phyloP scores from a whole-genome alignment of 257 asterid genomes.

The Coffea eugenioides region DNA sequence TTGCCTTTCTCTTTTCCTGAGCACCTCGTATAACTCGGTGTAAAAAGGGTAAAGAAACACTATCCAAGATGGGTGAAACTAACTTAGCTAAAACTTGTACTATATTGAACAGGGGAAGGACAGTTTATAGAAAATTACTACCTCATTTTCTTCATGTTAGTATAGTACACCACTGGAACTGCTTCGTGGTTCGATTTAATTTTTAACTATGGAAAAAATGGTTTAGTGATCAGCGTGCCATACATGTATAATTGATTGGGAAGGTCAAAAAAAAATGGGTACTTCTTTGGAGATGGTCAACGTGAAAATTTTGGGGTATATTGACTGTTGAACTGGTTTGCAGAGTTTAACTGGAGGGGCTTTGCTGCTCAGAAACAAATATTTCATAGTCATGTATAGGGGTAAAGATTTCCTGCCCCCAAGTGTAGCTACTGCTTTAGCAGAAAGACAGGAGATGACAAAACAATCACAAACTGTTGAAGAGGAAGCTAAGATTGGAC shows the following conservation, averaged over 20 bases:
- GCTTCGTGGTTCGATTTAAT: background rate
- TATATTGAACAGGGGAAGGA: background rate
- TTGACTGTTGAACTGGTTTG: conserved; percentile 14
- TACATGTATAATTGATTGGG: background rate
- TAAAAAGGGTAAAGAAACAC: background rate
- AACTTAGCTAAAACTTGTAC: background rate
- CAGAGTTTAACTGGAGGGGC: conserved; percentile 91
- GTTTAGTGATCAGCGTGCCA: background rate
- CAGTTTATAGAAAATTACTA: background rate
- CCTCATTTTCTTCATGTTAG: background rate
- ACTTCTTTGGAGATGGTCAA: background rate
- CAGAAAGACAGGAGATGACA: conserved; percentile 80
- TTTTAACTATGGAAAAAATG: background rate
- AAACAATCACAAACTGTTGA: conserved; percentile 84
- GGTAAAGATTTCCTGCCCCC: conserved; percentile 98
- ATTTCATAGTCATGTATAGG: conserved; percentile 85
- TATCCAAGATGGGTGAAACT: background rate
- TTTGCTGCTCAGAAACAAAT: conserved; percentile 88
- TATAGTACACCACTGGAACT: background rate
- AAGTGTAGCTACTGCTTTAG: conserved; percentile 71
- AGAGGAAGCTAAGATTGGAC: conserved; percentile 62
- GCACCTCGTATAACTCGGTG: background rate
- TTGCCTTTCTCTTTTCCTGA: background rate
- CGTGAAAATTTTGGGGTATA: background rate
- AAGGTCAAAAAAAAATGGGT: background rate